Conservation (phyloP, 306 rosid species). For the Prunus kanzakura region DNA sequence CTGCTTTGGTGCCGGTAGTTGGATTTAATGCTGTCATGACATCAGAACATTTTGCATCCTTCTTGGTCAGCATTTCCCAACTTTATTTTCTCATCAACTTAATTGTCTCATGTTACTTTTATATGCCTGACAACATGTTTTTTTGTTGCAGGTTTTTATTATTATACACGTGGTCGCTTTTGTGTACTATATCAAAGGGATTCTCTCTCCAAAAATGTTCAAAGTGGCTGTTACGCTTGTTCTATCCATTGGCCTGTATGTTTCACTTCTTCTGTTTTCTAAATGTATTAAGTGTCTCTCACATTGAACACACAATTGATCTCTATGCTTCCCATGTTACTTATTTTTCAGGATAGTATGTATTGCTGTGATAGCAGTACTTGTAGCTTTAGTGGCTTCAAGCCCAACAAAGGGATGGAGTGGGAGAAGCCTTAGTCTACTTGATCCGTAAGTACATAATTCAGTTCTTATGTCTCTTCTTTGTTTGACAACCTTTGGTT, state of each 20-base stretch:
- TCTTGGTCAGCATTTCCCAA: constrained; percentile 59
- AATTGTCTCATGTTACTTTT: neutral
- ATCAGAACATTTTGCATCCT: constrained; percentile 97
- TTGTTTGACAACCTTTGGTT: constrained; percentile 22
- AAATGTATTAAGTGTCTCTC: constrained; percentile 14
- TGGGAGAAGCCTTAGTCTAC: constrained; percentile 94
- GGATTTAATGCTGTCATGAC: constrained; percentile 99
- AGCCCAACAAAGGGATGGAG: constrained; percentile 99
- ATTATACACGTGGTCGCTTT: constrained; percentile 95
- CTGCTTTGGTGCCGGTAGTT: constrained; percentile 94
- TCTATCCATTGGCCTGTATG: constrained; percentile 85
- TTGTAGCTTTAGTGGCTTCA: constrained; percentile 89
- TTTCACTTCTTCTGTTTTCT: constrained; percentile 24
- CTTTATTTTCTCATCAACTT: neutral
- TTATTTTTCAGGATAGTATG: constrained; percentile 69
- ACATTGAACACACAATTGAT: constrained; percentile 24
- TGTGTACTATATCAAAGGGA: constrained; percentile 88
- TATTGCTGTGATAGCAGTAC: constrained; percentile 68
- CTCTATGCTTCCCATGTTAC: constrained; percentile 19
- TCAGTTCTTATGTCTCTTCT: constrained; percentile 13
- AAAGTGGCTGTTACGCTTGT: constrained; percentile 85
- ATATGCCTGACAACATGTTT: constrained; percentile 15
- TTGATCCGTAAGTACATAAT: constrained; percentile 79
- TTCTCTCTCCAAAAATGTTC: constrained; percentile 89
- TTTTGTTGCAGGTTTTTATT: constrained; percentile 69